phyloP scores from a whole-genome alignment of 148 eudicot species.

The Nepenthes mirabilis region DNA sequence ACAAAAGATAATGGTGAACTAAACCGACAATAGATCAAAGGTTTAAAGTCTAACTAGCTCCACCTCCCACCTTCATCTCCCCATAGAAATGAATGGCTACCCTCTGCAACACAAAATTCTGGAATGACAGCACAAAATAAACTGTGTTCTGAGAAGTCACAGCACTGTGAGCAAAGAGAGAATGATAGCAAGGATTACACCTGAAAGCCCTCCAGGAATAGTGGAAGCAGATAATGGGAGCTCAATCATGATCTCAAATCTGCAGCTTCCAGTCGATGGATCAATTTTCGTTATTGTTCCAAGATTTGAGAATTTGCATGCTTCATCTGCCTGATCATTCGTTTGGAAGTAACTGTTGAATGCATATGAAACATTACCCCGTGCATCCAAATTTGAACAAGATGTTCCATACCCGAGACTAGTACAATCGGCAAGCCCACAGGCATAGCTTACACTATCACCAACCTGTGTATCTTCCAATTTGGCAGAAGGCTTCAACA shows the following conservation, averaged over 20 bases:
- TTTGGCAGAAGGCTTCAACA: conserved; percentile 43
- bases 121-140: too few relatives aligned
- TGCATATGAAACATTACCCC: conserved; percentile 71
- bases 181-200: conserved; percentile 3
- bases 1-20: too few relatives aligned
- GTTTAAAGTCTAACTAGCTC: too few relatives aligned
- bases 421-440: conserved; percentile 71
- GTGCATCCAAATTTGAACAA: conserved; percentile 48
- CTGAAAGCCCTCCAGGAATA: conserved; percentile 1
- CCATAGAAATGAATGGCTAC: too few relatives aligned
- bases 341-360: conserved; percentile 74
- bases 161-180: conserved; percentile 7
- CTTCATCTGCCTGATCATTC: conserved; percentile 58
- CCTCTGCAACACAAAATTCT: too few relatives aligned
- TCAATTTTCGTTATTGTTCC: conserved; percentile 45
- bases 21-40: too few relatives aligned
- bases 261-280: conserved; percentile 47
- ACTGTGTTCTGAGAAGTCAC: too few relatives aligned
- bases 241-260: conserved; percentile 51
- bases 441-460: conserved; percentile 64
- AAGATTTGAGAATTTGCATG: conserved; percentile 51
- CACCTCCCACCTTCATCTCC: too few relatives aligned
- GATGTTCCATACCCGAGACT: conserved; percentile 65
- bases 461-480: conserved; percentile 49
- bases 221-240: conserved; percentile 18